Percentiles rank a stretch among this genome's conserved stretches.
Evolutionary conservation across 2,329 filamentous ascomycete species (phyloP).

Genomic region (Plectosphaerella sp.): DNA sequence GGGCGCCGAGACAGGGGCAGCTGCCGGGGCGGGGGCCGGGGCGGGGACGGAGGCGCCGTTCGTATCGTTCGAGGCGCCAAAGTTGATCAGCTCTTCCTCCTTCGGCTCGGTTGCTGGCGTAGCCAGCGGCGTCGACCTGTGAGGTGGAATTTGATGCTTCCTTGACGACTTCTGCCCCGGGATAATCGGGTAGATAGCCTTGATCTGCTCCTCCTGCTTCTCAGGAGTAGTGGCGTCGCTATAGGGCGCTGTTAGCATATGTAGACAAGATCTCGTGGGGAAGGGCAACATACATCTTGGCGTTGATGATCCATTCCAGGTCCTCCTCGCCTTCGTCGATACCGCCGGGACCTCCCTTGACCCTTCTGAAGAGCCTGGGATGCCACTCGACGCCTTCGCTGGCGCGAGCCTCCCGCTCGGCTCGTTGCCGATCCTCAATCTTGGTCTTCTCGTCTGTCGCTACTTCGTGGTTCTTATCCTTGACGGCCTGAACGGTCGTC

Average conservation of each 20-base stretch:
- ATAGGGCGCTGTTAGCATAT: conserved; percentile 11
- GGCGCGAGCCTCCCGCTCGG: conserved; percentile 76
- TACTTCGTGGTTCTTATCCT: conserved; percentile 76
- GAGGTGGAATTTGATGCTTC: conserved; percentile 52
- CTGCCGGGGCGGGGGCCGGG: background rate
- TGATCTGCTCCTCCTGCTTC: conserved; percentile 74
- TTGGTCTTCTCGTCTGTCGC: conserved; percentile 96
- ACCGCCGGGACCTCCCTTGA: conserved; percentile 66
- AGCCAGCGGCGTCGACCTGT: conserved; percentile 8
- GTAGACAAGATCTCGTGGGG: background rate
- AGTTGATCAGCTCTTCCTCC: conserved; percentile 49
- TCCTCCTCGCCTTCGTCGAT: conserved; percentile 79
- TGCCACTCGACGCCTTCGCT: conserved; percentile 83
- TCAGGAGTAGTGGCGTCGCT: conserved; percentile 63
- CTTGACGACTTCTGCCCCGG: conserved; percentile 63
- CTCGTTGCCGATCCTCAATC: conserved; percentile 87
- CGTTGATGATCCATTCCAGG: conserved; percentile 92
- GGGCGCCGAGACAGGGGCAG: background rate
- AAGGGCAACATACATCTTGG: conserved; percentile 62
- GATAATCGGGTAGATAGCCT: conserved; percentile 80
- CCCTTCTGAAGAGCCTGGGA: conserved; percentile 76
- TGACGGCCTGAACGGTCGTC: conserved; percentile 75
- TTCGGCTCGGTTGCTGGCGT: conserved; percentile 4
- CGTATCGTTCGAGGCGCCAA: conserved; percentile 32
- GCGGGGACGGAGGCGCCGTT: background rate